Evolutionary conservation across 2,329 filamentous ascomycete genomes (phyloP), one percentile per base, ranked within the genome.

Genomic region (Alternaria burnsii): DNA sequence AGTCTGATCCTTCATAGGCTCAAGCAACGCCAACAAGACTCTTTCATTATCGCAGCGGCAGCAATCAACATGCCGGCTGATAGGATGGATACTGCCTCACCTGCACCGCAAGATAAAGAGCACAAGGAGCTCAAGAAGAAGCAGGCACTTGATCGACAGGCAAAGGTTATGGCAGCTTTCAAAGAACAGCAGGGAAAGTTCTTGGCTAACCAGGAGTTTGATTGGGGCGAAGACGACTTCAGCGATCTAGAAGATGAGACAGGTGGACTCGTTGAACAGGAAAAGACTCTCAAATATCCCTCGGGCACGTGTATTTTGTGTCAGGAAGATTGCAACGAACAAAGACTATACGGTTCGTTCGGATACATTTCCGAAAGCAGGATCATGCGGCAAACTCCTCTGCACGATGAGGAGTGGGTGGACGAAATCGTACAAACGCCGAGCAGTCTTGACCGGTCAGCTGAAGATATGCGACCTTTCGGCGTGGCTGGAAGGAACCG

Each of bases 161-260:
- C 94, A 2, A 91, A 89, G 72, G 93, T 99, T 32, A 97, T 99
- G 94, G 95, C 94, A 2, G 93, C 97, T 74, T 97, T 99, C 80
- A 95, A 98, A 76, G 91, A 97, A 75, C 94, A 99, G 74, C 96
- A 98, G 76, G 94, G 96, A 79, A 95, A 88, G 71, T 99, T 99
- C 80, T 82, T 99, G 81, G 91, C 92, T 58, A 95, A 90, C 66
- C 94, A 97, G 77, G 90, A 89, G 42, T 87, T 97, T 61, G 91
- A 97, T 77, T 97, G 93, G 91, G 93, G 92, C 14, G 91, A 95
- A 61, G 87, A 93, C 52, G 92, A 91, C n/a, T 88, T 91, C 40
- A 85, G 89, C 26, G 90, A 95, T 47, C 86, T 92, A 28, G 89
- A 91, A 55, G 88, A 91, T 52, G 86, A 87, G 40, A 80, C 82